A percentile compares a stretch with the other conserved stretches of the same genome.
Conservation (phyloP, 2,329 filamentous ascomycete species). For the Fusarium ramigenum region DNA sequence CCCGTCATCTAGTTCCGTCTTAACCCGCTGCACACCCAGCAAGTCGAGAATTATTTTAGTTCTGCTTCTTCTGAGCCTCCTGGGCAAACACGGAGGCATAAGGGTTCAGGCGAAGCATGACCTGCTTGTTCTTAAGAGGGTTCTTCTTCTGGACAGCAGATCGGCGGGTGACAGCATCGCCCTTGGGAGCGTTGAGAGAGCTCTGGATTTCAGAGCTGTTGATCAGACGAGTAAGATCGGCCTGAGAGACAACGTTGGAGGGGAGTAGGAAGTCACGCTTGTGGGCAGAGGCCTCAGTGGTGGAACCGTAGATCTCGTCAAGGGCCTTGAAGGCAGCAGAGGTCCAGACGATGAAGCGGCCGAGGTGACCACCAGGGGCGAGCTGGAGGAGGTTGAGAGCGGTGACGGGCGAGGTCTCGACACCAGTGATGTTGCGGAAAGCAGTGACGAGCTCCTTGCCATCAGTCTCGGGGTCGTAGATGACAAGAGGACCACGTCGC, state of each 20-base stretch:
- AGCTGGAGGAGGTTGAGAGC: conserved; percentile 98
- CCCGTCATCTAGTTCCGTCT: conserved; percentile 40
- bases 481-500: conserved; percentile 95
- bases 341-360: conserved; percentile 99
- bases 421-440: conserved; percentile 99
- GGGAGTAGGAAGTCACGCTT: conserved; percentile 99
- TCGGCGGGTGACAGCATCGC: conserved; percentile 89
- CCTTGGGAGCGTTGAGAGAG: conserved; percentile 91
- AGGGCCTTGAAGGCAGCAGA: conserved; percentile 96
- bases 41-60: conserved; percentile 45
- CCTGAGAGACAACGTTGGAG: conserved; percentile 89
- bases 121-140: conserved; percentile 98
- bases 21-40: conserved; percentile 53
- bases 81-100: conserved; percentile 92
- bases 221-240: conserved; percentile 97
- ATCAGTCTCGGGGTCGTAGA: conserved; percentile 96
- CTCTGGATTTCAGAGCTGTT: conserved; percentile 99
- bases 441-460: conserved; percentile 92
- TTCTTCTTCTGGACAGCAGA: conserved; percentile 98
- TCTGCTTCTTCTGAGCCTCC: conserved; percentile 59
- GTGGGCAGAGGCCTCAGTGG: conserved; percentile 85
- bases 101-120: conserved; percentile 97
- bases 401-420: conserved; percentile 95
- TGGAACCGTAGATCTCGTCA: conserved; percentile 95
- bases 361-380: conserved; percentile 97